These are phyloP conservation scores for Austroboletus olivaceoglutinosus DNA, from an alignment of 1,284 basidiomycete species.

Conservation along the genomic window DNA sequence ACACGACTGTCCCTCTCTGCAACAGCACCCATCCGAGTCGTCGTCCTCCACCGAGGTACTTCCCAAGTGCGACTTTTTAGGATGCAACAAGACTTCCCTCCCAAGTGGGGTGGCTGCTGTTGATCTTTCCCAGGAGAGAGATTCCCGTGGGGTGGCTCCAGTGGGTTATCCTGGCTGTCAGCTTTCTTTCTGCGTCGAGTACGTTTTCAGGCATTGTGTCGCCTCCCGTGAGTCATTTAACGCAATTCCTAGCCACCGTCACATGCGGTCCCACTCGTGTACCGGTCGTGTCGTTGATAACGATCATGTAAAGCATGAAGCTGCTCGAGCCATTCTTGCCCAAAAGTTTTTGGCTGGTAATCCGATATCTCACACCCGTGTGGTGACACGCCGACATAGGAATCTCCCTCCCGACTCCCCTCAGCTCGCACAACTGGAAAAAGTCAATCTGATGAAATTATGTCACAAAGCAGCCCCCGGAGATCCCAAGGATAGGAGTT, in stretches of 20 bases:
- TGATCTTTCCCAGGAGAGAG: slow-evolving; percentile 28
- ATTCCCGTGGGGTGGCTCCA: slow-evolving; percentile 1
- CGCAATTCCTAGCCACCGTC: slow-evolving; percentile 51
- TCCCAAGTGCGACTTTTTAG: slow-evolving; percentile 47
- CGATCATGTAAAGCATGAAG: slow-evolving; percentile 40
- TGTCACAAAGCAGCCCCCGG: slow-evolving; percentile 63
- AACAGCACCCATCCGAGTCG: slow-evolving; percentile 2
- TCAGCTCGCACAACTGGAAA: slow-evolving; percentile 53
- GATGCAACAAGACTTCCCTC: slow-evolving; percentile 57
- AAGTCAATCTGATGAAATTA: slow-evolving; percentile 69
- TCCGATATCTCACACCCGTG: slow-evolving; percentile 18
- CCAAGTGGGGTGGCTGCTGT: slow-evolving; percentile 36
- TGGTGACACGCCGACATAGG: slow-evolving; percentile 23
- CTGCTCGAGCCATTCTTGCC: slow-evolving; percentile 52
- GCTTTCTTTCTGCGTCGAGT: slow-evolving; percentile 63
- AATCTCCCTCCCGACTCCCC: slow-evolving; percentile 48
- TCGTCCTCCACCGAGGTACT: slow-evolving; percentile 28
- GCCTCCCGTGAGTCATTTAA: slow-evolving; percentile 10
- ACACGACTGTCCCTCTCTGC: slow-evolving; percentile 49
- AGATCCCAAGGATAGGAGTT: slow-evolving; percentile 52
- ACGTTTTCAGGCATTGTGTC: slow-evolving; percentile 2
- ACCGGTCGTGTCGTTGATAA: slow-evolving; percentile 17
- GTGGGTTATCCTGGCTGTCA: slow-evolving; percentile 53
- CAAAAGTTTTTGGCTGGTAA: slow-evolving; percentile 48
- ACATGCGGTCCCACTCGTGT: slow-evolving; percentile 56